Conservation (phyloP, 1,284 basidiomycete genomes). For the Fomitopsis schrenkii region DNA sequence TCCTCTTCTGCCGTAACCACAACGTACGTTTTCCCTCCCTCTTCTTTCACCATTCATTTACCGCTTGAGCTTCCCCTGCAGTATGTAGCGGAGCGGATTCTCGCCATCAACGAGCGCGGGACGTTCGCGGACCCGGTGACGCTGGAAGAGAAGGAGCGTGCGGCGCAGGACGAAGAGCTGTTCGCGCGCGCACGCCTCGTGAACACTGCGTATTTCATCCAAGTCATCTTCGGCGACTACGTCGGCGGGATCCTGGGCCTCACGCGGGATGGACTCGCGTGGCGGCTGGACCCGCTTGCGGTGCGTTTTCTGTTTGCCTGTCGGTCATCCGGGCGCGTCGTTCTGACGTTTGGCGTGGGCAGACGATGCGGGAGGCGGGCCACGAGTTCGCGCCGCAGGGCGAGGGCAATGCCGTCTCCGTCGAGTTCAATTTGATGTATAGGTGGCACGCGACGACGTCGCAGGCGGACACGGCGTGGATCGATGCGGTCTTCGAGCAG, state of each 20-base stretch:
- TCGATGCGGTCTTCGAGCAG: conserved; percentile 31
- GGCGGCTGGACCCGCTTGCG: conserved; percentile 62
- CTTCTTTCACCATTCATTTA: conserved; percentile 1
- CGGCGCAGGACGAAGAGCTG: conserved; percentile 65
- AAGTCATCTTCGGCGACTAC: conserved; percentile 69
- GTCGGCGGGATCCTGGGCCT: conserved; percentile 68
- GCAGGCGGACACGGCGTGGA: conserved; percentile 58
- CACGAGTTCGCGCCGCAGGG: conserved; percentile 55
- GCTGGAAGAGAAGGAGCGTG: conserved; percentile 27
- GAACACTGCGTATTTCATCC: conserved; percentile 59
- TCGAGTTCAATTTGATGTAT: conserved; percentile 76
- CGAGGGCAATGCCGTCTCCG: conserved; percentile 65
- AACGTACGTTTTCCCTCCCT: conserved; percentile 43
- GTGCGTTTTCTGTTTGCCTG: conserved; percentile 27
- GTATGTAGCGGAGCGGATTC: conserved; percentile 69
- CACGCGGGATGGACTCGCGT: conserved; percentile 52
- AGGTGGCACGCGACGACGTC: conserved; percentile 74
- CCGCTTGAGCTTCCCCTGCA: conserved; percentile 18
- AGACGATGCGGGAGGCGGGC: conserved; percentile 42
- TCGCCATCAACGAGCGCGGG: conserved; percentile 64
- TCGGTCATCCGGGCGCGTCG: neutral
- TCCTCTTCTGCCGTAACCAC: conserved; percentile 72
- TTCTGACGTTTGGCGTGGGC: neutral
- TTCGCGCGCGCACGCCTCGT: conserved; percentile 74
- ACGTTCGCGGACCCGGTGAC: conserved; percentile 35